These are phyloP conservation scores for Loxodes magnus DNA, from an alignment of 73 alveolate genomes.

Conservation along the genomic window DNA sequence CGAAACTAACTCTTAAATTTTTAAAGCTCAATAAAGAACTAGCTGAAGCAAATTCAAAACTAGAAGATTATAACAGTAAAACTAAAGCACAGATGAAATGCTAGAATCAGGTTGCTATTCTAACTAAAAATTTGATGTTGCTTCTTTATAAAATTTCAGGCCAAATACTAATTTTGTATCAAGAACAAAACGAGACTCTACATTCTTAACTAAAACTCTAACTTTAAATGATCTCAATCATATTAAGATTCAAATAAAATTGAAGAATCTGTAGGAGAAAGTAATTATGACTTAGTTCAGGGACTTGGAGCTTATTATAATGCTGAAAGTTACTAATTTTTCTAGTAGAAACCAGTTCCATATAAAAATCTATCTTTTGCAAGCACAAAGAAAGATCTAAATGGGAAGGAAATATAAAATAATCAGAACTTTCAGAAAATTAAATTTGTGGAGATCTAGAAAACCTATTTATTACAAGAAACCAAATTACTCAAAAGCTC, in stretches of 20 bases:
- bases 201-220: background rate
- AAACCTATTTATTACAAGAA: background rate
- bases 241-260: no score
- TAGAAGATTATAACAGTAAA: constrained; percentile 9
- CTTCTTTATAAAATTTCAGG: constrained; percentile 49
- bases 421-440: constrained; percentile 18
- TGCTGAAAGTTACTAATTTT: constrained; percentile 18
- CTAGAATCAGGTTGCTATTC: constrained; percentile 53
- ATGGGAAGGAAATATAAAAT: constrained; percentile 9
- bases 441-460: constrained; percentile 11
- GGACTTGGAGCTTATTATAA: constrained; percentile 54
- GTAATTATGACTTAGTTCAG: constrained; percentile 31
- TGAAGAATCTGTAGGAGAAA: constrained; percentile 28
- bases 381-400: constrained; percentile 38
- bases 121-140: constrained; percentile 36
- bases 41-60: constrained; percentile 20
- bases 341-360: constrained; percentile 26
- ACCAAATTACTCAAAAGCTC: constrained; percentile 13
- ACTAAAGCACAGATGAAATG: constrained; percentile 8
- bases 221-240: background rate
- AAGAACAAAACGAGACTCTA: constrained; percentile 17
- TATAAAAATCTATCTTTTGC: constrained; percentile 52
- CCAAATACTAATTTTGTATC: constrained; percentile 45
- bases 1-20: constrained; percentile 13
- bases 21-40: no score